A percentile compares a stretch with the other conserved stretches of the same genome.
Conservation (phyloP, 148 eudicot species). For the Camellia lanceoleosa region DNA sequence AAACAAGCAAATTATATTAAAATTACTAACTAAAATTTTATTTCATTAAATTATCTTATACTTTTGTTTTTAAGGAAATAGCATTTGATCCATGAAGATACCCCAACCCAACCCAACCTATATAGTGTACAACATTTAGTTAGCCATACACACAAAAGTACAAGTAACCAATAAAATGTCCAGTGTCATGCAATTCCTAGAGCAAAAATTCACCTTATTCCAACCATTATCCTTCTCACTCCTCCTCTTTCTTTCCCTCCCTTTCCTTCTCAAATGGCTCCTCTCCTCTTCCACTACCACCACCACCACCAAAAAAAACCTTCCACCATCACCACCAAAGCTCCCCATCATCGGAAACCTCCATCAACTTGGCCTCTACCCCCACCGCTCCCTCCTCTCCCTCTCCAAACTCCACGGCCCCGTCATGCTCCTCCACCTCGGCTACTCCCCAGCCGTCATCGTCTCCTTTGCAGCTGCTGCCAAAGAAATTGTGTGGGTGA, state of each 20-base stretch:
- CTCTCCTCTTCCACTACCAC: neutral
- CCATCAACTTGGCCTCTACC: conserved; percentile 29
- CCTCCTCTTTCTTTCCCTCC: neutral
- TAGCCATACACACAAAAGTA: no score
- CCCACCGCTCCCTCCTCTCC: conserved; percentile 28
- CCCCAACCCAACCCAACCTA: no score
- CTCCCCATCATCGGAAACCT: conserved; percentile 44
- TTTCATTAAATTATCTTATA: no score
- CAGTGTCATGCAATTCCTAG: neutral
- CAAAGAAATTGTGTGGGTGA: no score
- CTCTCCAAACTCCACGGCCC: conserved; percentile 33
- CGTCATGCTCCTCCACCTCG: conserved; percentile 39
- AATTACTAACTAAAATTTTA: no score
- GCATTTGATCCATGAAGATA: no score
- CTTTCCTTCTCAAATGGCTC: conserved; percentile 27
- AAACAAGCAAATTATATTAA: no score
- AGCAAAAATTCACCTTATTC: neutral
- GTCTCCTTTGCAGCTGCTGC: conserved; percentile 41
- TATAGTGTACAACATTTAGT: no score
- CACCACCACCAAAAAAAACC: conserved; percentile 4
- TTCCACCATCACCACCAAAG: conserved; percentile 39
- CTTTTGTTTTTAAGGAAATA: no score
- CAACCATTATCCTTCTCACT: conserved; percentile 11
- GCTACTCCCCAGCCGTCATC: conserved; percentile 26
- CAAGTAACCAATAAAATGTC: neutral